Percentiles rank a stretch among this genome's conserved stretches.
Conservation (phyloP, 75 land plant species). For the Pinus taeda region DNA sequence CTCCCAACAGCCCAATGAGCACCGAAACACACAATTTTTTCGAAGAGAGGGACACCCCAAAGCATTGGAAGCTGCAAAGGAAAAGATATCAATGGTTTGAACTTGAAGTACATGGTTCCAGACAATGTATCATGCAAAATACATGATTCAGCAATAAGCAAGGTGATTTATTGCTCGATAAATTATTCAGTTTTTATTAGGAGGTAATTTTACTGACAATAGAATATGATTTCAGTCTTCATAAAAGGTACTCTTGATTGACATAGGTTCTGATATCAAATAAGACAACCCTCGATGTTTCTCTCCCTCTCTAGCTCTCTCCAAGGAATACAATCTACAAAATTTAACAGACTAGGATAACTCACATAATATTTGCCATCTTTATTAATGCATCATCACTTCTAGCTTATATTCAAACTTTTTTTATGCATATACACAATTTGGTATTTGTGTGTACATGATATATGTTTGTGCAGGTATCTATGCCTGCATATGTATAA, state of each 20-base stretch:
- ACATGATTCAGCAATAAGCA: background rate
- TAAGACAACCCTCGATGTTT: too few species aligned
- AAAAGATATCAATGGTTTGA: background rate
- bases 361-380: too few species aligned
- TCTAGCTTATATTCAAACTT: too few species aligned
- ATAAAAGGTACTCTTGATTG: background rate
- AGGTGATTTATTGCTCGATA: background rate
- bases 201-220: background rate
- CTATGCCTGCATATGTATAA: too few species aligned
- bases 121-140: background rate
- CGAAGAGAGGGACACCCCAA: conserved; percentile 64
- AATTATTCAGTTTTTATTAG: background rate
- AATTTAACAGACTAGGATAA: too few species aligned
- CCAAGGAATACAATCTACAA: too few species aligned
- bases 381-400: too few species aligned
- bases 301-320: too few species aligned
- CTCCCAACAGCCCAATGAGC: conserved; percentile 75
- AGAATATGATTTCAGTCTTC: background rate
- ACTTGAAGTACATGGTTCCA: background rate
- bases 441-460: too few species aligned
- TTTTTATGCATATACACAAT: too few species aligned
- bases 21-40: conserved; percentile 53
- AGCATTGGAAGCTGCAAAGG: conserved; percentile 83
- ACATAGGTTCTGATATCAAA: background rate
- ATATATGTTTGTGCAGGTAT: too few species aligned